A percentile compares a stretch with the other conserved stretches of the same genome.
Evolutionary conservation across 306 rosid species (phyloP).

Genomic region (Malus fusca): DNA sequence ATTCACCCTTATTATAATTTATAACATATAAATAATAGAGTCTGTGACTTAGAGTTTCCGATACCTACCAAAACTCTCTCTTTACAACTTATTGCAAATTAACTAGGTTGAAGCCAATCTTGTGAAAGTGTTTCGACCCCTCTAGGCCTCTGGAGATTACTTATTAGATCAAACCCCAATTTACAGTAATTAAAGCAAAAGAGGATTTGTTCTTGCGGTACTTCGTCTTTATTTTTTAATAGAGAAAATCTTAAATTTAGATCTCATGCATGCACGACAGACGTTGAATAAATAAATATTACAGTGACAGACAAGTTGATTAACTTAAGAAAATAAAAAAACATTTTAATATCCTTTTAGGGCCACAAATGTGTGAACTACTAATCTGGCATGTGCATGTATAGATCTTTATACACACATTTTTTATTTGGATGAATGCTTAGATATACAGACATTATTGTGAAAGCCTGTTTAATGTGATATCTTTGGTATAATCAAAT

Average conservation of each 20-base stretch:
- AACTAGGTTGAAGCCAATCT: background rate
- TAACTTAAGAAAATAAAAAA: background rate
- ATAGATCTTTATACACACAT: background rate
- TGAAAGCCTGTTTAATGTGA: background rate
- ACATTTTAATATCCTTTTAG: background rate
- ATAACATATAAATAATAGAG: too few relatives aligned
- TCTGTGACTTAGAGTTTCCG: too few relatives aligned
- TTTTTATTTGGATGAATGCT: background rate
- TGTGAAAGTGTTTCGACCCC: background rate
- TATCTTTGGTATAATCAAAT: background rate
- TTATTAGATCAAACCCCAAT: background rate
- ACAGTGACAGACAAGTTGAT: background rate
- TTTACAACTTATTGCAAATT: background rate
- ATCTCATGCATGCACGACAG: background rate
- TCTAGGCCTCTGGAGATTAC: background rate
- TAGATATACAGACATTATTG: background rate
- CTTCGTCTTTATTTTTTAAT: too few relatives aligned
- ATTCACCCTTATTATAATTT: too few relatives aligned
- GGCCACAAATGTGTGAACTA: background rate
- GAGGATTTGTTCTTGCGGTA: too few relatives aligned
- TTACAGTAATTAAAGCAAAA: too few relatives aligned
- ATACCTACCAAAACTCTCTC: background rate
- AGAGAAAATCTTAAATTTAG: too few relatives aligned
- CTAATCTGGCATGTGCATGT: background rate
- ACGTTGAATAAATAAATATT: background rate